Percentiles rank a stretch among this genome's conserved stretches.
Evolutionary conservation across 495 filamentous ascomycete species (phyloP).

Genomic region (Aeminium ludgeri): DNA sequence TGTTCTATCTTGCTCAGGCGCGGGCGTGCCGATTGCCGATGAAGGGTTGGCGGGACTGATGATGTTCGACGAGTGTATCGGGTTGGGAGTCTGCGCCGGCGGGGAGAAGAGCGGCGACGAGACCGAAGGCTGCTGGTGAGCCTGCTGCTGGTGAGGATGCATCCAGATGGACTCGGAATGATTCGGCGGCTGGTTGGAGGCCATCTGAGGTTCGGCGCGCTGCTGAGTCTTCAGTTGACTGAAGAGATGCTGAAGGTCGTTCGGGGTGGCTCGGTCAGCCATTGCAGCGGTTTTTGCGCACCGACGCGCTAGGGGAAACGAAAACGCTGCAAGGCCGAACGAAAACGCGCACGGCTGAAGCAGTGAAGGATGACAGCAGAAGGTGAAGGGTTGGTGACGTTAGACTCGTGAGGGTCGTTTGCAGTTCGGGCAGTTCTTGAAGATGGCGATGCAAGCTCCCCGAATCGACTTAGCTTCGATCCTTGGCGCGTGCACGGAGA

Average conservation of each 20-base stretch:
- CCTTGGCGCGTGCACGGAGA: no score
- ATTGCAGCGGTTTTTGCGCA: not conserved
- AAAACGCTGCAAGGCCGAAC: no score
- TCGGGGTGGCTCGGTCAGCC: not conserved
- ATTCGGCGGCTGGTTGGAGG: not conserved
- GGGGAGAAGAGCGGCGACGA: slow-evolving; percentile 26
- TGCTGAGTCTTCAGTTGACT: slow-evolving; percentile 10
- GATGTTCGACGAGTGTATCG: slow-evolving; percentile 20
- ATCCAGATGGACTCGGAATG: slow-evolving; percentile 10
- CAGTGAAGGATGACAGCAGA: no score
- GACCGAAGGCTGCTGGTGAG: slow-evolving; percentile 20
- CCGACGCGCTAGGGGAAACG: no score
- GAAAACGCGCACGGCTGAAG: no score
- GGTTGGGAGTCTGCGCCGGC: slow-evolving; percentile 18
- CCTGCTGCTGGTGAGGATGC: slow-evolving; percentile 2
- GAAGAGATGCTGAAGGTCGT: slow-evolving; percentile 21
- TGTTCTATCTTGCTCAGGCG: slow-evolving; percentile 34
- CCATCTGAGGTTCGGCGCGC: not conserved
- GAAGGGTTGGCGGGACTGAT: slow-evolving; percentile 28
- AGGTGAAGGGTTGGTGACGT: no score
- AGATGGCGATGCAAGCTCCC: no score
- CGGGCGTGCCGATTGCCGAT: slow-evolving; percentile 27
- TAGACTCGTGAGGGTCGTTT: no score
- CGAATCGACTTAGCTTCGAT: no score
- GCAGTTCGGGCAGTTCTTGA: no score